These are phyloP conservation scores for Fraxinus latifolia DNA, from an alignment of 305 asterid genomes.

Conservation along the genomic window DNA sequence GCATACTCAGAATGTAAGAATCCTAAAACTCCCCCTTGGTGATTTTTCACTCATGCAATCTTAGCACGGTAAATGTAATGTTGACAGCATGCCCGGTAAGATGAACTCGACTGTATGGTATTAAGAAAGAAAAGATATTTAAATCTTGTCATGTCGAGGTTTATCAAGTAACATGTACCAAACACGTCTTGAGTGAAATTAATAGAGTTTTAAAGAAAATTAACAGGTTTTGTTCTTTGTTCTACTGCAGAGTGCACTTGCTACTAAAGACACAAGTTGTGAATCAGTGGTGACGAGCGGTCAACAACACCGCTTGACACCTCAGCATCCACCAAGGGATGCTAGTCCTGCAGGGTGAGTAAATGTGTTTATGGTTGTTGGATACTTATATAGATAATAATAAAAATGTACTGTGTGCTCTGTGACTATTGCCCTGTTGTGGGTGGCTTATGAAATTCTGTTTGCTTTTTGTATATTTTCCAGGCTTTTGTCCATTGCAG, in stretches of 20 bases:
- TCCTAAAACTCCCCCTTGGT: background rate
- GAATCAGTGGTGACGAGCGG: conserved; percentile 58
- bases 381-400: conserved; percentile 30
- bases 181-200: background rate
- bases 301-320: conserved; percentile 45
- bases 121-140: background rate
- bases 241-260: conserved; percentile 32
- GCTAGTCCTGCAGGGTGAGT: conserved; percentile 63
- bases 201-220: background rate
- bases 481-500: conserved; percentile 62
- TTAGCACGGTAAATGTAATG: background rate
- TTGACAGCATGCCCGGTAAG: background rate
- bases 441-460: conserved; percentile 28
- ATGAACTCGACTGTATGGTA: background rate
- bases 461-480: conserved; percentile 25
- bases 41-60: background rate
- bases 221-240: background rate
- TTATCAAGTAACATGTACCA: background rate
- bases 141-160: background rate
- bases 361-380: conserved; percentile 34
- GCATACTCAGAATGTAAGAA: conserved; percentile 37
- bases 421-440: conserved; percentile 26
- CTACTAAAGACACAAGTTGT: conserved; percentile 52
- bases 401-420: conserved; percentile 3
- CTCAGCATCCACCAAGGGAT: conserved; percentile 62